These are phyloP conservation scores for Mycena venus DNA, from an alignment of 768 basidiomycete genomes.

Conservation along the genomic window DNA sequence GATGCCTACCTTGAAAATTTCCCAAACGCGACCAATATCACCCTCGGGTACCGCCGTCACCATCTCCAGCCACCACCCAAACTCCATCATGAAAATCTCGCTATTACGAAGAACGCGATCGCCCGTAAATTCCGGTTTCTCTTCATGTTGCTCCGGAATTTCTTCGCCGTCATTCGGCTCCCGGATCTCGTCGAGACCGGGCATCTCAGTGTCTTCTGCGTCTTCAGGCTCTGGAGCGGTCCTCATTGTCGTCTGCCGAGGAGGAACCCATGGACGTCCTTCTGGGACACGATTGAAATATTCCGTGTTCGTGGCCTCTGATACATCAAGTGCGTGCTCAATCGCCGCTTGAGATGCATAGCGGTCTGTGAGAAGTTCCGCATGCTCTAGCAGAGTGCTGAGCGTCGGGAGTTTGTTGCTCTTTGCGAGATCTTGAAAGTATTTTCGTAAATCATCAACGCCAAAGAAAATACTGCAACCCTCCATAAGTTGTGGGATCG, in stretches of 20 bases:
- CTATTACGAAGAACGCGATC: slow-evolving; percentile 41
- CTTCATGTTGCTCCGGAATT: background rate
- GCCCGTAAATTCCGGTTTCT: slow-evolving; percentile 17
- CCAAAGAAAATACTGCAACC: background rate
- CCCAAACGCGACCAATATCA: slow-evolving; percentile 48
- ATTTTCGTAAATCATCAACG: background rate
- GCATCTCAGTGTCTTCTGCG: background rate
- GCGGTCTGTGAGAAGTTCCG: background rate
- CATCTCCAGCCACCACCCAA: slow-evolving; percentile 40
- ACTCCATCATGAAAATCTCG: slow-evolving; percentile 40
- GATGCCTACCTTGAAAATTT: slow-evolving; percentile 42
- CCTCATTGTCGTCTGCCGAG: background rate
- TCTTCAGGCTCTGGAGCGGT: background rate
- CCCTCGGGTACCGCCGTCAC: slow-evolving; percentile 45
- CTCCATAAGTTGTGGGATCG: background rate
- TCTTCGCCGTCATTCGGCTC: too few relatives aligned
- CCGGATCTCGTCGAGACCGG: too few relatives aligned
- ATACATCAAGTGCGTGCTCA: background rate
- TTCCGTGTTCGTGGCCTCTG: background rate
- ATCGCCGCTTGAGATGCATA: background rate
- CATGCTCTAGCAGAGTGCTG: background rate
- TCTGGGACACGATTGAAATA: background rate
- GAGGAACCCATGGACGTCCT: background rate
- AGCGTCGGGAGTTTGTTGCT: background rate
- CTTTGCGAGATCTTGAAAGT: background rate